These are phyloP conservation scores for Castanospermum australe DNA, from an alignment of 306 rosid genomes.

Conservation along the genomic window DNA sequence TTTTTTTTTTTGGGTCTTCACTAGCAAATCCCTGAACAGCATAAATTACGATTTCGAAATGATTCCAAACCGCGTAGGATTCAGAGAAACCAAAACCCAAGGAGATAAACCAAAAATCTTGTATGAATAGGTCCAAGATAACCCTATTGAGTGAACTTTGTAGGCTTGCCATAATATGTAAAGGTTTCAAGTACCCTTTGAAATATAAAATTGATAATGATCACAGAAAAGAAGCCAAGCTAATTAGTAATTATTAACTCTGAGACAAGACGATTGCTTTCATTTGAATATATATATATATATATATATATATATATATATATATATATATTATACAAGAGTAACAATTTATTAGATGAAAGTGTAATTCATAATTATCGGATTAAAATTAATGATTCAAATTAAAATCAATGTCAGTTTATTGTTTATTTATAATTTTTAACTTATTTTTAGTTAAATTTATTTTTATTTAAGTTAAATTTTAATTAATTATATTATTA, in stretches of 20 bases:
- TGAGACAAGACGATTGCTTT: constrained; percentile 8
- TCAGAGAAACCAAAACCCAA: background rate
- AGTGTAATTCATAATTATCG: too few species aligned
- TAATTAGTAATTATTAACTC: background rate
- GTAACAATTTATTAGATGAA: too few species aligned
- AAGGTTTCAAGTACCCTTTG: background rate
- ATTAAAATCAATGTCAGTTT: too few species aligned
- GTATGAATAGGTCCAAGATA: background rate
- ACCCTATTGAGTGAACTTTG: background rate
- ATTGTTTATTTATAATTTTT: too few species aligned
- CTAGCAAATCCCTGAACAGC: constrained; percentile 8
- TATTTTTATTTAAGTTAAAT: too few species aligned
- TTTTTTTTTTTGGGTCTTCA: too few species aligned
- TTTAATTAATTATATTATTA: too few species aligned
- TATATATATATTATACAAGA: too few species aligned
- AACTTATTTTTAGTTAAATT: too few species aligned
- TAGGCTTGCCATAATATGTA: background rate
- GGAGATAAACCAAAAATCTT: background rate
- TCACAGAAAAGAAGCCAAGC: background rate
- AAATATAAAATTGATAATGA: background rate
- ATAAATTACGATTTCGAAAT: background rate
- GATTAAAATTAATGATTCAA: too few species aligned
- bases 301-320: too few species aligned
- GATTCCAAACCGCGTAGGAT: background rate
- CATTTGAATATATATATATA: too few species aligned